Evolutionary conservation across 257 asterid genomes (phyloP).

Genomic region (Przewalskia tangutica): DNA sequence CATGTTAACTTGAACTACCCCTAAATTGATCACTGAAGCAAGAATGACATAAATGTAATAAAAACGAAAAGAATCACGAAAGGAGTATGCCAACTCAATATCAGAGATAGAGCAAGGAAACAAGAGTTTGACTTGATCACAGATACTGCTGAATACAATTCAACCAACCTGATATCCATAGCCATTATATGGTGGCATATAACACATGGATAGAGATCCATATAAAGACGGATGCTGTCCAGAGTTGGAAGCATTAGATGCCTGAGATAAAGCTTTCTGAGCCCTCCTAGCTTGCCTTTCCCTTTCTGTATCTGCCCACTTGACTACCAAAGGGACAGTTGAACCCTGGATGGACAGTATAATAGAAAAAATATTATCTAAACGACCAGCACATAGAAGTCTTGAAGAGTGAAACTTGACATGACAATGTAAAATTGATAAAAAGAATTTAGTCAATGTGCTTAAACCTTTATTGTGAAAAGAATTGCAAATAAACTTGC

Average conservation of each 20-base stretch:
- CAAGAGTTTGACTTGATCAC: background rate
- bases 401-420: background rate
- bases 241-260: constrained; percentile 44
- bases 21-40: constrained; percentile 8
- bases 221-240: constrained; percentile 62
- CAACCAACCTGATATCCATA: constrained; percentile 85
- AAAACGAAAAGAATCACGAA: constrained; percentile 1
- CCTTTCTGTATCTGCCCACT: constrained; percentile 99
- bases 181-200: constrained; percentile 74
- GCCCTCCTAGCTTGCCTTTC: constrained; percentile 89
- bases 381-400: background rate
- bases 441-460: background rate
- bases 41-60: constrained; percentile 7
- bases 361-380: background rate
- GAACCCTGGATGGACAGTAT: constrained; percentile 44
- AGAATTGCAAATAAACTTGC: background rate
- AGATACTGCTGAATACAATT: background rate
- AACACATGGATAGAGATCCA: constrained; percentile 81
- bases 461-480: background rate
- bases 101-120: background rate
- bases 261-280: constrained; percentile 65
- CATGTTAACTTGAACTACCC: constrained; percentile 21
- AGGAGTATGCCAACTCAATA: background rate
- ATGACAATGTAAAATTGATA: background rate
- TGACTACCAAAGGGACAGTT: constrained; percentile 86